These are phyloP conservation scores for Madurella mycetomatis DNA, from an alignment of 2,329 filamentous ascomycete species.

Conservation along the genomic window DNA sequence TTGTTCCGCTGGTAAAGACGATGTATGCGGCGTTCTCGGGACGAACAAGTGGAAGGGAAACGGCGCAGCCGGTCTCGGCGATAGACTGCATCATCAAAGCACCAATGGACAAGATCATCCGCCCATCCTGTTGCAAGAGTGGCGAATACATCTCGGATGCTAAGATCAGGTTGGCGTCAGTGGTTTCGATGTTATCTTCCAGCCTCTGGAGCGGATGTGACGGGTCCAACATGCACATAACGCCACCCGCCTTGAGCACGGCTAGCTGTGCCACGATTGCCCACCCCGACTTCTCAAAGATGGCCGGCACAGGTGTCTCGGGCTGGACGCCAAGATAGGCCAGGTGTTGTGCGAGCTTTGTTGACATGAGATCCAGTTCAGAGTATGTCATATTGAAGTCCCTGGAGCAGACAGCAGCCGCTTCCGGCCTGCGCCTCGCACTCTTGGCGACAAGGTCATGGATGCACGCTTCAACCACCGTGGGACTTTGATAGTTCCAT, in stretches of 20 bases:
- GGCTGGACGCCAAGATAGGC: conserved; percentile 14
- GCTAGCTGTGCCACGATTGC: conserved; percentile 22
- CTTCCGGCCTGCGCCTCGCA: background rate
- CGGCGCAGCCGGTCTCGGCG: too few species aligned
- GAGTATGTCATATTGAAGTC: conserved; percentile 19
- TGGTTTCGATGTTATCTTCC: too few species aligned
- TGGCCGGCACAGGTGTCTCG: conserved; percentile 20
- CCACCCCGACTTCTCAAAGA: conserved; percentile 25
- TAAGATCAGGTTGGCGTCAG: too few species aligned
- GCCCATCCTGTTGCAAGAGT: too few species aligned
- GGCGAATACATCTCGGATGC: too few species aligned
- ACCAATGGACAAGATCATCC: too few species aligned
- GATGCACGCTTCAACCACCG: background rate
- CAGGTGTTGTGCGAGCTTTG: conserved; percentile 17
- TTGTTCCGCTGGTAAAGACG: conserved; percentile 51
- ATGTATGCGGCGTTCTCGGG: conserved; percentile 27
- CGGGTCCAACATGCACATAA: too few species aligned
- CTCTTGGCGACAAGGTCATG: conserved; percentile 2
- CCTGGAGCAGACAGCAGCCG: conserved; percentile 19
- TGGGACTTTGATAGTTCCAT: too few species aligned
- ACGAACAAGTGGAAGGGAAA: too few species aligned
- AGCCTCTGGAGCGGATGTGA: too few species aligned
- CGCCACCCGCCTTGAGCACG: conserved; percentile 27
- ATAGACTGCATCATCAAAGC: too few species aligned
- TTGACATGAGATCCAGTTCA: conserved; percentile 16